phyloP scores from a whole-genome alignment of 345 rosid species.

The Erodium maritimum region DNA sequence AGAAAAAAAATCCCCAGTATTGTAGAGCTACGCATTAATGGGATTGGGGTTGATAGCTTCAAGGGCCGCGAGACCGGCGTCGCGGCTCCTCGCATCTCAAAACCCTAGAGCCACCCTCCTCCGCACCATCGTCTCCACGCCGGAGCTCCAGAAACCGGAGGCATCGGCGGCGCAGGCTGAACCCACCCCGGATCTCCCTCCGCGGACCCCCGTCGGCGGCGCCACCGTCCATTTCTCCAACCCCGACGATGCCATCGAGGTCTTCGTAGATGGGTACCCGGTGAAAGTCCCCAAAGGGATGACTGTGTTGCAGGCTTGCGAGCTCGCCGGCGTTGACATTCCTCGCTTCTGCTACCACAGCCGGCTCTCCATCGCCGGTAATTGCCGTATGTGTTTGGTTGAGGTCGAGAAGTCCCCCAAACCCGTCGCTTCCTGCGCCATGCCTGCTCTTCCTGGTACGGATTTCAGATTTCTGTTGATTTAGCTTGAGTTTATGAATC shows the following conservation, averaged over 20 bases:
- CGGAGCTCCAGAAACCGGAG: conserved; percentile 77
- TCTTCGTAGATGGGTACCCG: conserved; percentile 81
- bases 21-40: conserved; percentile 21
- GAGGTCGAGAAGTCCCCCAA: conserved; percentile 99
- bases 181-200: conserved; percentile 39
- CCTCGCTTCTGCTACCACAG: conserved; percentile 92
- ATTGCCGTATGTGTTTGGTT: conserved; percentile 97
- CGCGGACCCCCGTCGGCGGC: conserved; percentile 59
- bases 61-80: conserved; percentile 37
- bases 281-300: conserved; percentile 95
- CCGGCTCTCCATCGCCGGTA: conserved; percentile 91
- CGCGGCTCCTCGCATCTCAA: conserved; percentile 28
- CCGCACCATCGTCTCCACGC: conserved; percentile 59
- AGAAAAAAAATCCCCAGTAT: too few relatives aligned
- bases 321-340: conserved; percentile 97
- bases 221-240: conserved; percentile 69
- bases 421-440: conserved; percentile 98
- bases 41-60: conserved; percentile 72
- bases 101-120: conserved; percentile 23
- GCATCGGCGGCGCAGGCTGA: conserved; percentile 31
- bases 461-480: neutral
- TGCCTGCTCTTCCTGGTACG: conserved; percentile 97
- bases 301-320: conserved; percentile 95
- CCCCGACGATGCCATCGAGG: conserved; percentile 96
- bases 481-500: too few relatives aligned